Evolutionary conservation across 2,329 filamentous ascomycete genomes (phyloP).

Genomic region (Fusarium subglutinans): DNA sequence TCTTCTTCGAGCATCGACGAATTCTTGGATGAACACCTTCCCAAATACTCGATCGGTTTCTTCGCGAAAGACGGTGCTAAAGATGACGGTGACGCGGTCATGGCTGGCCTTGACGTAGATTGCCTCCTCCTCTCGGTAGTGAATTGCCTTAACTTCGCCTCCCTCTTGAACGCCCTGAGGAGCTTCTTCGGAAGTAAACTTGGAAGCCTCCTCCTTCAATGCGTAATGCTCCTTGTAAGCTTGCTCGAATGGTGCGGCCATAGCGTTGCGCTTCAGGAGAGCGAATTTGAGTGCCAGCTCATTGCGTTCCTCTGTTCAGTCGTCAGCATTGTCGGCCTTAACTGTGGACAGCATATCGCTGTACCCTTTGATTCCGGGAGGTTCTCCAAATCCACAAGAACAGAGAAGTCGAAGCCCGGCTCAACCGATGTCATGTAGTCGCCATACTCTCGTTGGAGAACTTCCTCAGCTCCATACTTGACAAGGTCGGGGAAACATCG

Average conservation of each 20-base stretch:
- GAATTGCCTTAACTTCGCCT: slow-evolving; percentile 92
- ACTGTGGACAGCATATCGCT: background rate
- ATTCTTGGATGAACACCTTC: slow-evolving; percentile 98
- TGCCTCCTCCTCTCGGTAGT: slow-evolving; percentile 98
- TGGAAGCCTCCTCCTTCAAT: slow-evolving; percentile 86
- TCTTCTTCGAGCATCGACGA: slow-evolving; percentile 93
- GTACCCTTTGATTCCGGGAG: slow-evolving; percentile 81
- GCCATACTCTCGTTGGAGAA: slow-evolving; percentile 94
- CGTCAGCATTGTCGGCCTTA: slow-evolving; percentile 17
- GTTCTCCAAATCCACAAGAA: slow-evolving; percentile 87
- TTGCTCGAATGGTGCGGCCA: slow-evolving; percentile 98
- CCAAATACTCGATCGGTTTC: slow-evolving; percentile 98
- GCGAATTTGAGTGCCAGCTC: slow-evolving; percentile 88
- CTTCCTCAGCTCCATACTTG: slow-evolving; percentile 89
- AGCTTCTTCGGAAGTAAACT: slow-evolving; percentile 92
- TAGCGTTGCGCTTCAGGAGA: slow-evolving; percentile 95
- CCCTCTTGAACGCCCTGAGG: slow-evolving; percentile 91
- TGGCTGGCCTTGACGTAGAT: slow-evolving; percentile 99
- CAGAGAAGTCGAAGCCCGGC: slow-evolving; percentile 94
- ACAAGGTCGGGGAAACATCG: slow-evolving; percentile 94
- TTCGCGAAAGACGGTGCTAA: slow-evolving; percentile 97
- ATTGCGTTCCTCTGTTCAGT: slow-evolving; percentile 75
- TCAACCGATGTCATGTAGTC: slow-evolving; percentile 89
- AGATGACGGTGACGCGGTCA: slow-evolving; percentile 98
- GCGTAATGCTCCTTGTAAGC: slow-evolving; percentile 93